Evolutionary conservation across 164 flowering plant species (phyloP), one percentile per base, ranked within the genome.

Genomic region (Annona squamosa): DNA sequence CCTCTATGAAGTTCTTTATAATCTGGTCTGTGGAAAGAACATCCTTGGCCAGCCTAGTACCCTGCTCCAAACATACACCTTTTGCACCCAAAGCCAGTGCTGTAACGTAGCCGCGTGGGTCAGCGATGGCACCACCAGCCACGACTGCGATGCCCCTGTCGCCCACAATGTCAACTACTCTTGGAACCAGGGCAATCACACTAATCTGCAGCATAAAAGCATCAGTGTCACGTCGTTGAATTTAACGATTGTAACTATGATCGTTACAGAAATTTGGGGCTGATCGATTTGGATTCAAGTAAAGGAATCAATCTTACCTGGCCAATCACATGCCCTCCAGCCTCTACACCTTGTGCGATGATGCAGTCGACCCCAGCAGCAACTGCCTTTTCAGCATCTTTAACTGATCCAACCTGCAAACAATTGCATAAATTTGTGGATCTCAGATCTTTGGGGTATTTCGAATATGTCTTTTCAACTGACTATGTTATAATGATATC

Each of bases 31-130:
- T 26, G 37, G 37, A 26, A 26, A 26, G 37, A 26, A 26, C 37
- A 26, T 26, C 37, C 37, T 26, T 26, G 37, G 37, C 37, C 37
- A 26, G 37, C 76, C 79, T 73, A 45, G 76, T 73, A 44, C 79
- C 79, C 37, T 26, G 37, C 37, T 26, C 37, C 3, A 77, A 61
- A 47, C 73, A 73, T 5, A 77, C 73, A n/a, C 79, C 76, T 63
- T 77, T 65, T n/a, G 79, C 79, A 26, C 77, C 79, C 17, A 77
- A 44, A 2, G 79, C 66, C 4, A 77, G 73, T 1, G 79, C 73
- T 12, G 76, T 67, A 37, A 70, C 79, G 47, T 77, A 77, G 2
- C 79, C 76, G 45, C 79, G 79, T 13, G 74, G 70, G 19, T 77
- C 79, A 4, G 45, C 45, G 47, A 77, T 77, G 16, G 76, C 64